Conservation (phyloP, 257 asterid species). For the Nemophila menziesii region DNA sequence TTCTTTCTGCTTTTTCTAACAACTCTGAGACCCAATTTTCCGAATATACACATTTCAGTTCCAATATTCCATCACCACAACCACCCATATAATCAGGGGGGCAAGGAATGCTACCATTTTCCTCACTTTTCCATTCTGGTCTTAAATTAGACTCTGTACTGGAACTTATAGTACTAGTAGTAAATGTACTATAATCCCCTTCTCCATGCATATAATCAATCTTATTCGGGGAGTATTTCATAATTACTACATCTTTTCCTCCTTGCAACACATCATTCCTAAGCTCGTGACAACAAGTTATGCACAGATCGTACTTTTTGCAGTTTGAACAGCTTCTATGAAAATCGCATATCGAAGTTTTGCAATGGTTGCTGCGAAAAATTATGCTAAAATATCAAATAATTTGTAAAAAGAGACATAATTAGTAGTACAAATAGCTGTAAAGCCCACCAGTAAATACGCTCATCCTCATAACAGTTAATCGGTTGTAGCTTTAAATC, state of each 20-base stretch:
- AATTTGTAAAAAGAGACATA: not conserved
- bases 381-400: slow-evolving; percentile 7
- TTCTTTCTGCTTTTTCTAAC: slow-evolving; percentile 27
- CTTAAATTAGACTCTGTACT: slow-evolving; percentile 11
- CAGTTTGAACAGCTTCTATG: slow-evolving; percentile 71
- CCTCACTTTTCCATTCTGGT: slow-evolving; percentile 30
- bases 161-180: slow-evolving; percentile 1
- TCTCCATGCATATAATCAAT: slow-evolving; percentile 42
- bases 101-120: slow-evolving; percentile 37
- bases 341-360: slow-evolving; percentile 54
- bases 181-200: not conserved
- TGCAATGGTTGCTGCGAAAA: slow-evolving; percentile 64
- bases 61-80: slow-evolving; percentile 30
- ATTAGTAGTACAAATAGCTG: slow-evolving; percentile 1
- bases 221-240: slow-evolving; percentile 15
- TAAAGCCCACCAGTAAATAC: slow-evolving; percentile 55
- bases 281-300: slow-evolving; percentile 68
- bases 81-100: slow-evolving; percentile 33
- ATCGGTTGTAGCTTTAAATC: slow-evolving; percentile 28
- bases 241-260: slow-evolving; percentile 25
- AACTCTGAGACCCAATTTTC: slow-evolving; percentile 24
- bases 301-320: slow-evolving; percentile 69
- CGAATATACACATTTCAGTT: slow-evolving; percentile 22
- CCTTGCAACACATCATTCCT: slow-evolving; percentile 44
- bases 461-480: slow-evolving; percentile 24